Evolutionary conservation across 768 basidiomycete species (phyloP), one percentile per base, ranked within the genome.

Genomic region (Macrocybe gigantea): DNA sequence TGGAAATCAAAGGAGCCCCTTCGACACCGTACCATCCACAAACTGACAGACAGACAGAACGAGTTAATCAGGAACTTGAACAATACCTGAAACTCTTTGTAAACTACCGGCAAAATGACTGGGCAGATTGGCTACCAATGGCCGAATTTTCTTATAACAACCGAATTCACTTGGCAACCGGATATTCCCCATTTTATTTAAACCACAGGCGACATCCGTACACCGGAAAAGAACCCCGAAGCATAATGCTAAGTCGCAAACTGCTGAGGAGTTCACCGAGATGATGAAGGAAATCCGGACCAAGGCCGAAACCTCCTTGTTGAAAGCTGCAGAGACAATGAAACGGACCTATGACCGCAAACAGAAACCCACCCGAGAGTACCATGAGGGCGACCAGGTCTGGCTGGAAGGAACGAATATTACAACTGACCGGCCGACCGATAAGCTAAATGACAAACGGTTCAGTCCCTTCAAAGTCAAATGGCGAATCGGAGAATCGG

Each of bases 71-170:
- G 22, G 4, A 22, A 22, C 22, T 67, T 2, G 1, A 50, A 1
- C 53, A 63, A 39, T 66, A 62, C 49, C 55, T 66, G 6, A 45
- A 51, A 10, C 49, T 62, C 8, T 67, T 62, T 41, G 45, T 54
- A 34, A 57, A 60, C 42, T 53, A 59, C 33, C 48, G 53, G 15
- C 63, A 66, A 48, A 53, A 59, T 37, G 53, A 70, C 36, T 71
- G 67, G 68, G 51, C 58, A 0, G 49, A 61, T 7, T 60, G 57
- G 44, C 45, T 70, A 0, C 50, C 60, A 13, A 54, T 59, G 10
- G 58, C 65, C 0, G 61, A 70, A 36, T 70, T 69, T 42, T 55
- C 64, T 1, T 60, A 60, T 45, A 70, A 70, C 50, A 61, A 63
- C 45, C 49, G 56, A 6, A 41, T 53, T 0, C 51, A 59, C 30